phyloP scores from a whole-genome alignment of 306 rosid genomes.

The Citrullus mucosospermus region DNA sequence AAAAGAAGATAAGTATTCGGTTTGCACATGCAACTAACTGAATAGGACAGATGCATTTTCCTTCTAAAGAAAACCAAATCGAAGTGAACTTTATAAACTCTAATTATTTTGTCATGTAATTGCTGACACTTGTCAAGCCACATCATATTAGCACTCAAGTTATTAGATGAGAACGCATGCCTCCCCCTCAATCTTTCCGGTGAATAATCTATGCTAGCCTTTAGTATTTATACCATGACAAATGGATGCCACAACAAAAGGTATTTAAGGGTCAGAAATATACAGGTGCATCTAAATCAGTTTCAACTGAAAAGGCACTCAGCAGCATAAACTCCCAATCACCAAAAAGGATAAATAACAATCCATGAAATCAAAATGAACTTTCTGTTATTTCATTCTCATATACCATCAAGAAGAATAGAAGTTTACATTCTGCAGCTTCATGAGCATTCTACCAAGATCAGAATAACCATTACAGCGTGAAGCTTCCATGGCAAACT shows the following conservation, averaged over 20 bases:
- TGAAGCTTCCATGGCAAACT: constrained; percentile 89
- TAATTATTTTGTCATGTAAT: background rate
- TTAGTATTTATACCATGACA: background rate
- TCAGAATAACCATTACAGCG: constrained; percentile 62
- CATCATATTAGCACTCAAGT: background rate
- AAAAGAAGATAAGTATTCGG: background rate
- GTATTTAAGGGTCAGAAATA: background rate
- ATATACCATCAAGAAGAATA: constrained; percentile 18
- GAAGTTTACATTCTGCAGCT: constrained; percentile 75
- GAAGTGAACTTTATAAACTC: background rate
- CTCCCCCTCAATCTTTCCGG: background rate
- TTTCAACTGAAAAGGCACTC: background rate
- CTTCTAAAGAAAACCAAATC: background rate
- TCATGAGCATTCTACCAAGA: constrained; percentile 85
- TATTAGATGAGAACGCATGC: background rate
- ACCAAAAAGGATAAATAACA: background rate
- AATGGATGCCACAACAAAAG: background rate
- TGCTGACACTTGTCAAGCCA: background rate
- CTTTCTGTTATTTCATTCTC: background rate
- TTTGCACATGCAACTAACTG: too few species aligned
- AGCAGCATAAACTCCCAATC: background rate
- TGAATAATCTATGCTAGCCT: background rate
- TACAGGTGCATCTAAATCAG: constrained; percentile 3
- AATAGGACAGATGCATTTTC: background rate
- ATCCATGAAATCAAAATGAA: background rate